phyloP scores from a whole-genome alignment of 768 basidiomycete species.

The Amanita muscaria region DNA sequence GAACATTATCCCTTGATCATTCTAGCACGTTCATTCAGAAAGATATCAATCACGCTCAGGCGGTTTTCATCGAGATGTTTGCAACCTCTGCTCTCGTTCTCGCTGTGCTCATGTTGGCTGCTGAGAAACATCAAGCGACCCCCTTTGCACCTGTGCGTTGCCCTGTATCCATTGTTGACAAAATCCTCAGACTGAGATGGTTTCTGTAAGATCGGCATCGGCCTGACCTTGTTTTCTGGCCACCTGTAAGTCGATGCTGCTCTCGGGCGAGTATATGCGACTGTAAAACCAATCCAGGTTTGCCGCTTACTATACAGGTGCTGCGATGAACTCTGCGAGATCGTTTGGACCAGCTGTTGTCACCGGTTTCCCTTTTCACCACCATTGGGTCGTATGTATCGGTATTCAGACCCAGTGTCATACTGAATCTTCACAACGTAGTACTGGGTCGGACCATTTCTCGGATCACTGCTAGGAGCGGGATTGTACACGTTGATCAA shows the following conservation, averaged over 20 bases:
- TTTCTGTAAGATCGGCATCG: conserved; percentile 61
- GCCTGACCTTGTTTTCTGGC: conserved; percentile 53
- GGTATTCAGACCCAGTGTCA: neutral
- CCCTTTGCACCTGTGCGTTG: conserved; percentile 59
- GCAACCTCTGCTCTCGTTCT: conserved; percentile 50
- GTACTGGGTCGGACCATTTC: conserved; percentile 67
- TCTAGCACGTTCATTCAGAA: conserved; percentile 38
- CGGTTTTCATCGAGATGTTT: conserved; percentile 67
- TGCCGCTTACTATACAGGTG: conserved; percentile 55
- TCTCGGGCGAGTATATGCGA: neutral
- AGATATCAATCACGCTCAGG: conserved; percentile 45
- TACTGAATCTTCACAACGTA: conserved; percentile 16
- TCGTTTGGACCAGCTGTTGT: conserved; percentile 64
- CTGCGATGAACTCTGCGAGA: conserved; percentile 60
- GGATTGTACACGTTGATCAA: conserved; percentile 53
- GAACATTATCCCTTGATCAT: conserved; percentile 6
- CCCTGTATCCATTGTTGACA: no score
- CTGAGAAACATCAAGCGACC: conserved; percentile 58
- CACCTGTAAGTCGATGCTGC: conserved; percentile 38
- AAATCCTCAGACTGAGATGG: no score
- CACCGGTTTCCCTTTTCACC: conserved; percentile 41
- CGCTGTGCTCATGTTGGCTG: conserved; percentile 65
- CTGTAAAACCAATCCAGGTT: conserved; percentile 29
- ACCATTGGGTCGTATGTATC: conserved; percentile 54
- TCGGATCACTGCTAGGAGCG: conserved; percentile 54